Evolutionary conservation across 768 basidiomycete genomes (phyloP).

Genomic region (Pisolithus tinctorius): DNA sequence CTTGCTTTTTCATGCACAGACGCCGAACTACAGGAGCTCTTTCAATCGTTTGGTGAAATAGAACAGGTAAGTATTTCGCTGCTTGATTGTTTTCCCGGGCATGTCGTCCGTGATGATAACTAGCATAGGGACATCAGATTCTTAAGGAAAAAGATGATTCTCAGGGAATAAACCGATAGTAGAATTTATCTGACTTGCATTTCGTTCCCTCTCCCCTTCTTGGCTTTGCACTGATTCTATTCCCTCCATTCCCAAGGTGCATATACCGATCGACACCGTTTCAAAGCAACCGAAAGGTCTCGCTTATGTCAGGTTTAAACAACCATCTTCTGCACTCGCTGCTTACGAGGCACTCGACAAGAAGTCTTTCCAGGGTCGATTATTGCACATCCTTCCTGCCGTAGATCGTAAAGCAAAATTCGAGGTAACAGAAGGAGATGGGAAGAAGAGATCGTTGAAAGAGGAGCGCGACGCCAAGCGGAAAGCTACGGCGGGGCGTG

Average conservation of each 20-base stretch:
- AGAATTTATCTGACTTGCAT: slow-evolving; percentile 43
- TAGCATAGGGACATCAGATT: slow-evolving; percentile 45
- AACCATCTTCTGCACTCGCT: slow-evolving; percentile 43
- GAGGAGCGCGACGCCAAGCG: slow-evolving; percentile 52
- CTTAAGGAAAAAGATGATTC: slow-evolving; percentile 37
- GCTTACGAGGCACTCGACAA: slow-evolving; percentile 80
- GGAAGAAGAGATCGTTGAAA: slow-evolving; percentile 50
- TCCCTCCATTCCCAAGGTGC: slow-evolving; percentile 33
- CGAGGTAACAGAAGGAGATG: slow-evolving; percentile 33
- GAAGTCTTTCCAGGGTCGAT: slow-evolving; percentile 82
- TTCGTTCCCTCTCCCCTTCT: neutral
- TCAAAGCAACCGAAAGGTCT: slow-evolving; percentile 52
- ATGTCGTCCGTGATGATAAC: slow-evolving; percentile 32
- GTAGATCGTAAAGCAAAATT: slow-evolving; percentile 54
- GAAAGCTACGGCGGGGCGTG: slow-evolving; percentile 63
- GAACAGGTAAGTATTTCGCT: slow-evolving; percentile 54
- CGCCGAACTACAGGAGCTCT: slow-evolving; percentile 58
- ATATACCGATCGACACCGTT: slow-evolving; percentile 45
- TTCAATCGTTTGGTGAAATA: slow-evolving; percentile 63
- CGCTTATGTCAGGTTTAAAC: slow-evolving; percentile 50
- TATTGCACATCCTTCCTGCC: slow-evolving; percentile 86
- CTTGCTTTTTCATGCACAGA: slow-evolving; percentile 81
- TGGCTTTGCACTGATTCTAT: slow-evolving; percentile 1
- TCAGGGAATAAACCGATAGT: slow-evolving; percentile 52
- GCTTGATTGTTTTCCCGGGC: neutral